A percentile compares a stretch with the other conserved stretches of the same genome.
Conservation (phyloP, 768 basidiomycete genomes). For the Boletellus emodensis region DNA sequence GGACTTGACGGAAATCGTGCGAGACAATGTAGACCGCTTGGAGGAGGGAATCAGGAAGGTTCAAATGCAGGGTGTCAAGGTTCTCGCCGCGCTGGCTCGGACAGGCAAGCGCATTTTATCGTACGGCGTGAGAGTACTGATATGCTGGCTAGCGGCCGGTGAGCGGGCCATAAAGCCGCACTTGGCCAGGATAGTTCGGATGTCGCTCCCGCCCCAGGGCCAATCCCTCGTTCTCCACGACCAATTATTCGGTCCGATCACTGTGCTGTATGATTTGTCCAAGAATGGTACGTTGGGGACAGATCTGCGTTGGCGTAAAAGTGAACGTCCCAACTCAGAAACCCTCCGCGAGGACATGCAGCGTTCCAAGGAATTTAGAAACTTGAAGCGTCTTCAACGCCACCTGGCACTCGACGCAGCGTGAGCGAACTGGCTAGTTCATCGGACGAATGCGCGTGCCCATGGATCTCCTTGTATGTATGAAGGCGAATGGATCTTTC, state of each 20-base stretch:
- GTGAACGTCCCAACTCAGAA: background rate
- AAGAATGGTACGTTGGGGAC: background rate
- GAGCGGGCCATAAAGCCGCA: background rate
- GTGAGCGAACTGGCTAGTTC: too few relatives aligned
- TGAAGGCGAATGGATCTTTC: too few relatives aligned
- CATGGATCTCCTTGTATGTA: too few relatives aligned
- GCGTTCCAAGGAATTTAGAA: background rate
- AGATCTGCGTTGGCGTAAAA: background rate
- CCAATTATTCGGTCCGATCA: background rate
- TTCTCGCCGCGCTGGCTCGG: slow-evolving; percentile 5
- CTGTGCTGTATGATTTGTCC: slow-evolving; percentile 2
- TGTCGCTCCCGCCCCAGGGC: background rate
- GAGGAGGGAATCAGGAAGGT: background rate
- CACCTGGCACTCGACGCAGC: too few relatives aligned
- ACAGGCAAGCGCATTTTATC: background rate
- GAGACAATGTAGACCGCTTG: background rate
- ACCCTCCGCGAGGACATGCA: background rate
- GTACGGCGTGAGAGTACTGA: background rate
- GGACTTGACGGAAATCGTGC: background rate
- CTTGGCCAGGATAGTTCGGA: background rate
- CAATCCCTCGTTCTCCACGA: background rate
- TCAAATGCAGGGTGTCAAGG: slow-evolving; percentile 5
- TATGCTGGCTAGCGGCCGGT: background rate
- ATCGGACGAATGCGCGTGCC: too few relatives aligned
- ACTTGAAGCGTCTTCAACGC: background rate